Conservation (phyloP, 2,329 filamentous ascomycete genomes). For the Claviceps purpurea region DNA sequence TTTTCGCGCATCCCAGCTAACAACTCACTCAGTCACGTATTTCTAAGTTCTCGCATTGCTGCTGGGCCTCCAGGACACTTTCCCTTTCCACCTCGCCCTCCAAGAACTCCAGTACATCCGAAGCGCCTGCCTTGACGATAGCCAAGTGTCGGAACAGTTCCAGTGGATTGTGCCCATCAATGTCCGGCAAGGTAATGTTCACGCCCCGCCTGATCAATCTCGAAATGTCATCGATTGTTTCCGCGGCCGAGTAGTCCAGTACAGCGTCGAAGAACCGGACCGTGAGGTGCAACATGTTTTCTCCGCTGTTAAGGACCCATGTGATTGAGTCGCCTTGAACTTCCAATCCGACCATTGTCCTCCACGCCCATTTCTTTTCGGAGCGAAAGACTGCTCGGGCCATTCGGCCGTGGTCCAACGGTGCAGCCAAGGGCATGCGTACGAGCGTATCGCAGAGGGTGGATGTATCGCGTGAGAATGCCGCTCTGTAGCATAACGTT, state of each 20-base stretch:
- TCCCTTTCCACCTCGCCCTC: background rate
- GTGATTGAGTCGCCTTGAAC: background rate
- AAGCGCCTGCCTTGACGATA: background rate
- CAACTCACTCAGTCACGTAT: background rate
- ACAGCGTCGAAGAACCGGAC: background rate
- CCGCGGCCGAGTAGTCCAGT: background rate
- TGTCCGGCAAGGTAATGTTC: background rate
- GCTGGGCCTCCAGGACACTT: background rate
- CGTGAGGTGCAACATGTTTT: slow-evolving; percentile 1
- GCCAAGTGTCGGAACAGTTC: background rate
- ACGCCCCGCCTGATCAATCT: background rate
- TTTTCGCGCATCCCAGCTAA: background rate
- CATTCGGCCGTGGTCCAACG: background rate
- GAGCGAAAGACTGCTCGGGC: background rate
- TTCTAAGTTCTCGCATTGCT: background rate
- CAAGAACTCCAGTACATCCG: background rate
- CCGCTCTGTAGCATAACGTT: background rate
- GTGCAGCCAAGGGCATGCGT: background rate
- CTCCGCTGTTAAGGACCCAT: background rate
- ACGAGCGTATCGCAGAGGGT: too few relatives aligned
- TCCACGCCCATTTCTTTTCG: background rate
- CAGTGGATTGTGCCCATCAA: background rate
- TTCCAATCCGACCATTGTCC: background rate
- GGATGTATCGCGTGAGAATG: background rate
- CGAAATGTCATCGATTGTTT: background rate